These are phyloP conservation scores for Candida sanyaensis DNA, from an alignment of 1,139 yeast genomes.

Conservation along the genomic window DNA sequence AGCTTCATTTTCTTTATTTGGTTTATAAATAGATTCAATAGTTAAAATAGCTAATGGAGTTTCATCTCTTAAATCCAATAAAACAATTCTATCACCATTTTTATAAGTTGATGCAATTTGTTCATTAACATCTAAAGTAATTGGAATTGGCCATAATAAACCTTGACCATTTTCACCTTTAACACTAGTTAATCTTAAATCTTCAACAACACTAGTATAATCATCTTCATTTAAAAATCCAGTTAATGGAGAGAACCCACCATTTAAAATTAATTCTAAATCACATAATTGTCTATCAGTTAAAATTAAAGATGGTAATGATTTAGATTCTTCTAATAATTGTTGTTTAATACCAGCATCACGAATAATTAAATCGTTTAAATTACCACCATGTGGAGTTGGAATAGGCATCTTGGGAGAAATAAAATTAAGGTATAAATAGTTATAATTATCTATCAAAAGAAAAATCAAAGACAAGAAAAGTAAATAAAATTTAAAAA, in stretches of 20 bases:
- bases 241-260: constrained; percentile 91
- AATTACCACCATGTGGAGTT: constrained; percentile 86
- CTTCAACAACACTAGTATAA: constrained; percentile 75
- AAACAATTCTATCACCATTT: constrained; percentile 64
- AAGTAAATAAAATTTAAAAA: neutral
- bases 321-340: constrained; percentile 54
- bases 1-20: constrained; percentile 81
- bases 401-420: constrained; percentile 56
- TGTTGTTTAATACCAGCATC: constrained; percentile 63
- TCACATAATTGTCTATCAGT: constrained; percentile 94
- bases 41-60: constrained; percentile 79
- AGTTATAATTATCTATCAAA: neutral
- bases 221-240: constrained; percentile 85
- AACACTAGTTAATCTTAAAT: constrained; percentile 65
- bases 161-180: constrained; percentile 51
- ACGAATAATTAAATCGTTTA: constrained; percentile 83
- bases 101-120: constrained; percentile 43
- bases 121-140: constrained; percentile 75
- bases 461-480: neutral
- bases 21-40: constrained; percentile 75
- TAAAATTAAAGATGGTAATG: constrained; percentile 54
- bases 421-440: too few relatives aligned
- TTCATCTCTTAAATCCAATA: constrained; percentile 84
- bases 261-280: constrained; percentile 84
- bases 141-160: constrained; percentile 89